These are phyloP conservation scores for Aspergillus intermedius DNA, from an alignment of 2,329 filamentous ascomycete species.

Conservation along the genomic window DNA sequence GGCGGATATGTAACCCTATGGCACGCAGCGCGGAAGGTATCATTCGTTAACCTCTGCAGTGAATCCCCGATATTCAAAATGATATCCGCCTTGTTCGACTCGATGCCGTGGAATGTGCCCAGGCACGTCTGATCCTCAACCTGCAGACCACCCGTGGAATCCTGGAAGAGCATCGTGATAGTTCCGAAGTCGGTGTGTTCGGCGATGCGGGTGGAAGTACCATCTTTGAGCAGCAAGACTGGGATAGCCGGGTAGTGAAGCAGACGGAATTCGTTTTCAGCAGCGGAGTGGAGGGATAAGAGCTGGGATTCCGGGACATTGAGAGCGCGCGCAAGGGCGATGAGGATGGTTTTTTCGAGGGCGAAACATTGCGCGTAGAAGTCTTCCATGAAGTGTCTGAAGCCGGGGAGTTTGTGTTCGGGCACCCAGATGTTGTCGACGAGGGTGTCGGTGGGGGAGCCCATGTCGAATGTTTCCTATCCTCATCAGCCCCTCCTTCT, in stretches of 20 bases:
- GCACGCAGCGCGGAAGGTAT: slow-evolving; percentile 44
- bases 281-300: slow-evolving; percentile 43
- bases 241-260: slow-evolving; percentile 51
- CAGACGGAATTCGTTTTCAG: slow-evolving; percentile 54
- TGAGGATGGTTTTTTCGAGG: slow-evolving; percentile 37
- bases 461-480: slow-evolving; percentile 43
- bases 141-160: slow-evolving; percentile 22
- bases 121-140: slow-evolving; percentile 14
- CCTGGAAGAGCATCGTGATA: slow-evolving; percentile 49
- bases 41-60: slow-evolving; percentile 47
- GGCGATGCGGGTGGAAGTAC: slow-evolving; percentile 41
- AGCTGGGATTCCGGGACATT: slow-evolving; percentile 38
- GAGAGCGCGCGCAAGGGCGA: slow-evolving; percentile 40
- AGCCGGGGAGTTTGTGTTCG: slow-evolving; percentile 40
- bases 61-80: slow-evolving; percentile 50
- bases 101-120: slow-evolving; percentile 11
- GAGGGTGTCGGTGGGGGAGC: slow-evolving; percentile 35
- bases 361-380: slow-evolving; percentile 39
- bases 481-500: not conserved
- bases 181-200: slow-evolving; percentile 48
- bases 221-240: slow-evolving; percentile 35
- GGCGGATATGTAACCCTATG: slow-evolving; percentile 33
- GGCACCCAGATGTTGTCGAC: slow-evolving; percentile 45
- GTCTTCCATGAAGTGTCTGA: slow-evolving; percentile 30
- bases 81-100: slow-evolving; percentile 18